Conservation (phyloP, 2,329 filamentous ascomycete species). For the Tolypocladium inflatum region DNA sequence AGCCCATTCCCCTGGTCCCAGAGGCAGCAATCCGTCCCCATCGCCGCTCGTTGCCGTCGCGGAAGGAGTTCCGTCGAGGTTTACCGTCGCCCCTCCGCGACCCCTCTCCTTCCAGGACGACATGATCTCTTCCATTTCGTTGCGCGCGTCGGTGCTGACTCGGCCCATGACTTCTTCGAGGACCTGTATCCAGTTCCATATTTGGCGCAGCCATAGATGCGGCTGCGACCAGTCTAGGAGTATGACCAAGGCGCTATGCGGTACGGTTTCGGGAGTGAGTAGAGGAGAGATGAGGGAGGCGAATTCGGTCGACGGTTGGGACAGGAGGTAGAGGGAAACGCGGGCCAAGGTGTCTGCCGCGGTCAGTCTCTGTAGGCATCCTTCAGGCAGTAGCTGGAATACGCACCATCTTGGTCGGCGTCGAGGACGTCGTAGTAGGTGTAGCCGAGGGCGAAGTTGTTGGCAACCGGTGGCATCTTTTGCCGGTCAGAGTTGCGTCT, state of each 20-base stretch:
- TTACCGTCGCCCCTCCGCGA: constrained; percentile 51
- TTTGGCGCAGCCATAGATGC: constrained; percentile 82
- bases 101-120: constrained; percentile 68
- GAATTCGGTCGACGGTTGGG: constrained; percentile 76
- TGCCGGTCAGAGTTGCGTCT: constrained; percentile 45
- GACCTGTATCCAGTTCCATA: constrained; percentile 83
- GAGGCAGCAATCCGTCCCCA: constrained; percentile 60
- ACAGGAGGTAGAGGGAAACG: constrained; percentile 79
- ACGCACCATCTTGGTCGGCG: constrained; percentile 78
- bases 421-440: constrained; percentile 93
- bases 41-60: constrained; percentile 45
- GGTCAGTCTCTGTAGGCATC: constrained; percentile 10
- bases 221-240: constrained; percentile 94
- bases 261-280: constrained; percentile 72
- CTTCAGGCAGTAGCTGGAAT: not conserved
- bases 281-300: constrained; percentile 75
- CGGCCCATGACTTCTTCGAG: constrained; percentile 67
- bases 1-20: constrained; percentile 89
- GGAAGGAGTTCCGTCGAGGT: constrained; percentile 50
- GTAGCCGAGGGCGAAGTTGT: constrained; percentile 86
- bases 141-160: constrained; percentile 66
- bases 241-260: constrained; percentile 79
- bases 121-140: constrained; percentile 82
- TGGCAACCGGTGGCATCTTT: constrained; percentile 71
- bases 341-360: constrained; percentile 75